Evolutionary conservation across 2,329 filamentous ascomycete genomes (phyloP), one percentile per base, ranked within the genome.

Genomic region (Aspergillus sp.): DNA sequence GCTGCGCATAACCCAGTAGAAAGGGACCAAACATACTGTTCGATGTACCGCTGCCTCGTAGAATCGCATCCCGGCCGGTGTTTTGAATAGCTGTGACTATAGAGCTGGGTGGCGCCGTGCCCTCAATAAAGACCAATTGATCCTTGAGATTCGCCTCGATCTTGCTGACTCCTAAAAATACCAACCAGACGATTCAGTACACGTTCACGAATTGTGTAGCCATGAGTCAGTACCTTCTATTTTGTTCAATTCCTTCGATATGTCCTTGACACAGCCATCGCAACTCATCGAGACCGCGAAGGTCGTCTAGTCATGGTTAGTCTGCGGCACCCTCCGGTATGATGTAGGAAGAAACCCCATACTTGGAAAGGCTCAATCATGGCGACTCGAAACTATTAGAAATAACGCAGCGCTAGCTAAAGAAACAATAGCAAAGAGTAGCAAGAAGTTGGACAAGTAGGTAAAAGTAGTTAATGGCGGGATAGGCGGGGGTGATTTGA

Each of bases 221-320:
- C 11, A 15, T 45, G 24, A 37, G 7, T 27, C 8, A 34, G 11
- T 79, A 87, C 85, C 86, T 69, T 86, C 82, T 44, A 98, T 79
- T 70, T 89, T 86, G 74, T 89, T 84, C 51, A 98, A 79, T 48
- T 91, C 87, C 62, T 85, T 84, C 69, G 91, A 91, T 73, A 99
- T 87, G 68, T 91, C 88, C 75, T 93, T 89, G 74, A 96, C 86
- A 79, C 95, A 98, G 70, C 84, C 82, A 68, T 96, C 89, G 79
- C 95, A 98, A 77, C 88, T 91, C 81, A 98, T 88, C 55, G 92
- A 93, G 66, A 98, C 95, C 63, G 93, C 92, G 76, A 98, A 98
- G 64, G 93, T 89, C 60, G 93, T 96, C 89, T 98, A 67, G 42
- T 70, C 27, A 48, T 34, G 20, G 45, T 60, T 39, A 24, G 15